Evolutionary conservation across 2,329 filamentous ascomycete species (phyloP).

Genomic region (Colletotrichum acutatum): DNA sequence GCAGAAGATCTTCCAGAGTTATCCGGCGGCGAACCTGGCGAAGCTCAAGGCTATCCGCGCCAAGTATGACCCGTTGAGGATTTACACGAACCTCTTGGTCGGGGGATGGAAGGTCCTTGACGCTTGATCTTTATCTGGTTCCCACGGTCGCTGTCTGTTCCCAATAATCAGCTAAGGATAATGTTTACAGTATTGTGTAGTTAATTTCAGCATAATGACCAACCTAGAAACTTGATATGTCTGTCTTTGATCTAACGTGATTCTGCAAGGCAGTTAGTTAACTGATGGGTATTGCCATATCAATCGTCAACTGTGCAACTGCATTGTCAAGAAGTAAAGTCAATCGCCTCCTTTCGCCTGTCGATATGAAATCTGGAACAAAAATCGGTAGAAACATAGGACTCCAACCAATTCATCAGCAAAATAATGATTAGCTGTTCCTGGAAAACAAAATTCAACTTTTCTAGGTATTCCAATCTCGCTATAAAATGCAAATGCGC

Average conservation of each 20-base stretch:
- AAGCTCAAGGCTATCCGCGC: constrained; percentile 27
- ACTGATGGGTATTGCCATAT: too few species aligned
- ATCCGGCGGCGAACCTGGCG: constrained; percentile 26
- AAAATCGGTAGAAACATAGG: not conserved
- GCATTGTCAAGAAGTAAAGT: too few species aligned
- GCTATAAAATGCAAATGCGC: constrained; percentile 1
- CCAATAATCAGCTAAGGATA: not conserved
- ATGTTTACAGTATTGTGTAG: not conserved
- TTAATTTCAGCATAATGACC: not conserved
- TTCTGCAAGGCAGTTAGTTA: too few species aligned
- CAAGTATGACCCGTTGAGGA: constrained; percentile 32
- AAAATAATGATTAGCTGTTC: not conserved
- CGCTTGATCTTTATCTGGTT: not conserved
- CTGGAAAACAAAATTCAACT: not conserved
- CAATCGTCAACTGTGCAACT: too few species aligned
- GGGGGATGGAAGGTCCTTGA: constrained; percentile 34
- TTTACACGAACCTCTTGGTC: constrained; percentile 21
- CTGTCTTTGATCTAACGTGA: not conserved
- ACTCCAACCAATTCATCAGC: not conserved
- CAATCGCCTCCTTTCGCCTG: not conserved
- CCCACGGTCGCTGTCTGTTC: not conserved
- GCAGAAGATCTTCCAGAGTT: constrained; percentile 35
- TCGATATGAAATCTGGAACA: not conserved
- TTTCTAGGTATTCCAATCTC: not conserved
- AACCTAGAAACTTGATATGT: not conserved